Base-by-base conservation (phyloP, 2,329 filamentous ascomycete genomes). In the Stachybotrys chartarum region DNA sequence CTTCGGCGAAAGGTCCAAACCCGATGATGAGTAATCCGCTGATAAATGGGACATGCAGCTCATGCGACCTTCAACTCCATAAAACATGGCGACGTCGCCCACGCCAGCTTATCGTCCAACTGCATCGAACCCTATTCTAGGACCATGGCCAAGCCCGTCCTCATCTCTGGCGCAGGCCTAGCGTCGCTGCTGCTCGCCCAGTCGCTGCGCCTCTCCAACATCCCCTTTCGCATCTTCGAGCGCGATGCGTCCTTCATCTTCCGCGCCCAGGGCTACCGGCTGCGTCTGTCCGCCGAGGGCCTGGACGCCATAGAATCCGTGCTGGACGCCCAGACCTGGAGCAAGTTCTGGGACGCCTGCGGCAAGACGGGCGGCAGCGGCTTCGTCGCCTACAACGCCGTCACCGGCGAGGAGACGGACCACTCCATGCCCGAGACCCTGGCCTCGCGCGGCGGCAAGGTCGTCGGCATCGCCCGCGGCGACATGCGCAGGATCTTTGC, bases 401-500 rank as follows among this genome's bases (percentile, higher is more conserved):
- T 78, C 4, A 84, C 79, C 0, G 82, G 80, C 0, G 74, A 80
- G 58, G 63, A 66, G 32, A 68, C 74, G 7, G 57, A 69, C 30
- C 63, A 68, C 14, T 44, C 48, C 0, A 46, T 58, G 0, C 57
- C 63, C 12, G 69, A 72, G 58, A 67, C 62, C 1, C 68, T 86
- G 32, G 56, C 67, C 0, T 83, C 79, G 16, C 75, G 82, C 18
- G 81, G 72, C 45, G 81, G 79, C 6, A 83, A 85, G 64, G 73
- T 83, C 8, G 75, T 87, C 0, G 84, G 84, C 1, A 84, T 87
- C 46, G 76, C 82, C 0, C 71, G 84, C 6, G 84, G 83, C 5
- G 82, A 85, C 42, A 86, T 87, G 83, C 75, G 84, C 3, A 73
- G 68, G 50, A 58, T 82, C 6, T 86, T 87, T 61, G 66, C 84